phyloP scores from a whole-genome alignment of 2,329 filamentous ascomycete species.

The Fusarium tuaranense region DNA sequence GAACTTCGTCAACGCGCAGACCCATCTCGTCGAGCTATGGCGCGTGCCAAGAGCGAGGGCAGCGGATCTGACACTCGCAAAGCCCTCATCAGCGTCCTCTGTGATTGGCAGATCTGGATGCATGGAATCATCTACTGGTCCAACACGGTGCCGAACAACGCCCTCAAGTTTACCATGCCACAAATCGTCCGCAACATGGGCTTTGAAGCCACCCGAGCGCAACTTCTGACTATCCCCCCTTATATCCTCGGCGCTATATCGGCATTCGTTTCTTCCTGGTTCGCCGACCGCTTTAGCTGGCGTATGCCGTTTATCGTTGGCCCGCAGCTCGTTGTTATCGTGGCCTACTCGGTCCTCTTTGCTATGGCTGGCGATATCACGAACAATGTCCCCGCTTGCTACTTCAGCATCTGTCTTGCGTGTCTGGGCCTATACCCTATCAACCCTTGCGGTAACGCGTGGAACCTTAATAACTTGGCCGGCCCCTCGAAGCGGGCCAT shows the following conservation, averaged over 20 bases:
- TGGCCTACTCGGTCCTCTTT: constrained; percentile 38
- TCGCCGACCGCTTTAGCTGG: constrained; percentile 46
- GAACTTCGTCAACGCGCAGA: constrained; percentile 1
- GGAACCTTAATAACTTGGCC: constrained; percentile 49
- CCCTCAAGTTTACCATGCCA: constrained; percentile 44
- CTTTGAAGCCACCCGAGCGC: constrained; percentile 44
- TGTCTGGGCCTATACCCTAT: constrained; percentile 50
- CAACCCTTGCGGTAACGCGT: constrained; percentile 47
- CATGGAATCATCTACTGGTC: constrained; percentile 54
- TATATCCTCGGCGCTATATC: constrained; percentile 38
- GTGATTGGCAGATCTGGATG: constrained; percentile 56
- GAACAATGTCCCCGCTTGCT: constrained; percentile 12
- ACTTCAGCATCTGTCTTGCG: constrained; percentile 18
- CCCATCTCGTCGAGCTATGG: not conserved
- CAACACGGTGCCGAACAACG: constrained; percentile 47
- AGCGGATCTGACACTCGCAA: not conserved
- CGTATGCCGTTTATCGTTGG: constrained; percentile 48
- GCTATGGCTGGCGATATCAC: constrained; percentile 12
- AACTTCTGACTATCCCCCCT: constrained; percentile 47
- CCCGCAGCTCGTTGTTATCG: constrained; percentile 40
- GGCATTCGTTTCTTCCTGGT: constrained; percentile 35
- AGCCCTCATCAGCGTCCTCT: constrained; percentile 2
- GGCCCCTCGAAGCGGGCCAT: constrained; percentile 48
- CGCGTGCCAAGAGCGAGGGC: not conserved
- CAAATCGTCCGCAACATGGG: constrained; percentile 54